Evolutionary conservation across 345 rosid species (phyloP).

Genomic region (Euphorbia peplus): DNA sequence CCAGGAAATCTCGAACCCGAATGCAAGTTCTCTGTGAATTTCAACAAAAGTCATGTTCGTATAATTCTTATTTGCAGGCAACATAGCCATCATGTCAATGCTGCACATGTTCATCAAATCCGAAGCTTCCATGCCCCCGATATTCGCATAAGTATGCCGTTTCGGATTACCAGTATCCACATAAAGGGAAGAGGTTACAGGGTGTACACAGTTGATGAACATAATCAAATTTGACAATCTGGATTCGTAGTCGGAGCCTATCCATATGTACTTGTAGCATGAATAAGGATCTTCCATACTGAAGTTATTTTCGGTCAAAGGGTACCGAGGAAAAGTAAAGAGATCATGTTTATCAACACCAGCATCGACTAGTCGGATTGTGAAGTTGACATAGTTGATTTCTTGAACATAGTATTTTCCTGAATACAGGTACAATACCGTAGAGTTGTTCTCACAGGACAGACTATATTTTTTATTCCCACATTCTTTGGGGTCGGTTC

Average conservation of each 20-base stretch:
- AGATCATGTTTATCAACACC: conserved; percentile 1
- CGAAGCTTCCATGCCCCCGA: neutral
- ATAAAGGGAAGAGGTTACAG: conserved; percentile 3
- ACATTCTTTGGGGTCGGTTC: neutral
- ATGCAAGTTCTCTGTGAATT: neutral
- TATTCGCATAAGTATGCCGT: neutral
- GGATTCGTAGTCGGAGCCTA: neutral
- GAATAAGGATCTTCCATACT: neutral
- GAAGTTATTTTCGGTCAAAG: neutral
- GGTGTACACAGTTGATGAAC: neutral
- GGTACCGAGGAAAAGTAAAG: neutral
- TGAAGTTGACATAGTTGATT: neutral
- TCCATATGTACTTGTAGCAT: neutral
- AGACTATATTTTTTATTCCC: neutral
- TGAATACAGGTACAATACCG: conserved; percentile 2
- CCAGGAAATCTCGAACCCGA: conserved; percentile 16
- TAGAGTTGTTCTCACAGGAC: neutral
- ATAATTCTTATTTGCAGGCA: neutral
- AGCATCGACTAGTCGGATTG: neutral
- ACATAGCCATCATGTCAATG: neutral
- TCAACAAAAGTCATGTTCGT: neutral
- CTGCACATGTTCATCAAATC: conserved; percentile 9
- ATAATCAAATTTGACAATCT: neutral
- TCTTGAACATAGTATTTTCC: conserved; percentile 12
- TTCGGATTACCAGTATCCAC: neutral